Percentiles rank a stretch among this genome's conserved stretches.
phyloP scores from a whole-genome alignment of 1,139 yeast species.

The Saccharomyces hybrid region DNA sequence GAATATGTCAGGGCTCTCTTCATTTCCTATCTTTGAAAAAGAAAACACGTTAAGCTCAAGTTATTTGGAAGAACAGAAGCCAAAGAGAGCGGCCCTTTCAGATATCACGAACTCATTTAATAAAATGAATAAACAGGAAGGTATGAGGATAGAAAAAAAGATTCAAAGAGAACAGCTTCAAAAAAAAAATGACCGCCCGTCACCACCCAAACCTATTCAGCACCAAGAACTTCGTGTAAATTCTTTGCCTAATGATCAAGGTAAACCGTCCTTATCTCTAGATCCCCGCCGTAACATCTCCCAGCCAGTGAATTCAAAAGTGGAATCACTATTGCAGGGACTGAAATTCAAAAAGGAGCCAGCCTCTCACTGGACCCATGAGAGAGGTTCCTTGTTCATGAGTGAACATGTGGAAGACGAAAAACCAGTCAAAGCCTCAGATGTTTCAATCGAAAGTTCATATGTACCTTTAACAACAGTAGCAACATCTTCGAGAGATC shows the following conservation, averaged over 20 bases:
- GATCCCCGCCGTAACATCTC: constrained; percentile 29
- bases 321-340: constrained; percentile 12
- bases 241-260: not conserved
- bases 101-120: not conserved
- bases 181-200: not conserved
- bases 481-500: constrained; percentile 5
- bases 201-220: not conserved
- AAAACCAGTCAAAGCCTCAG: not conserved
- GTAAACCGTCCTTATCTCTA: constrained; percentile 4
- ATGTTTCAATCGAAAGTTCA: not conserved
- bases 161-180: not conserved
- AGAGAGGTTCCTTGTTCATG: not conserved
- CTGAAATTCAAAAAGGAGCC: not conserved
- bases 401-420: not conserved
- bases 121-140: not conserved
- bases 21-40: not conserved
- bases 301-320: constrained; percentile 16
- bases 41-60: not conserved
- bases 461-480: not conserved
- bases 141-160: not conserved
- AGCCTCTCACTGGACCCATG: not conserved
- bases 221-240: not conserved
- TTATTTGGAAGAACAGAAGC: not conserved
- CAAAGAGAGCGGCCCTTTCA: not conserved
- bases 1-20: not conserved